A percentile compares a stretch with the other conserved stretches of the same genome.
Conservation (phyloP, 768 basidiomycete species). For the Boletellus sp. region DNA sequence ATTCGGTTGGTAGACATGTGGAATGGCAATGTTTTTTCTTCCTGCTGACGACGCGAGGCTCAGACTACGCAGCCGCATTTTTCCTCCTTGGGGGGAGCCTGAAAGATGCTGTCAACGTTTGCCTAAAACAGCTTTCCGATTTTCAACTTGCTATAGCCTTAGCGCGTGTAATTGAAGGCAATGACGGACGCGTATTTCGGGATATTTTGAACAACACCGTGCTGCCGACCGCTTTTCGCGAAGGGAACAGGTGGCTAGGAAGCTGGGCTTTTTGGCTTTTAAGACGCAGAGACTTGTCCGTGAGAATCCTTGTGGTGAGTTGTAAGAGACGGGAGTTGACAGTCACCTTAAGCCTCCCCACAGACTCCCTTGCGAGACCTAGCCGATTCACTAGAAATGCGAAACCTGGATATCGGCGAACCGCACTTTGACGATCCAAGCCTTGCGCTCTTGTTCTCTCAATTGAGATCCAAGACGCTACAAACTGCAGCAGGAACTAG, state of each 20-base stretch:
- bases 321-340: background rate
- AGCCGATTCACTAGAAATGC: constrained; percentile 52
- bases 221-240: constrained; percentile 77
- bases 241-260: constrained; percentile 89
- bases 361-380: constrained; percentile 79
- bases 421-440: constrained; percentile 93
- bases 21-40: background rate
- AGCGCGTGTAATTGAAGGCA: constrained; percentile 79
- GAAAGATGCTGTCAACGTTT: constrained; percentile 90
- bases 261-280: constrained; percentile 97
- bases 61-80: constrained; percentile 98
- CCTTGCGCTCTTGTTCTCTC: constrained; percentile 84
- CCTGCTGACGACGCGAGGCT: constrained; percentile 2
- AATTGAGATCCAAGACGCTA: constrained; percentile 84
- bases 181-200: constrained; percentile 73
- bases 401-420: constrained; percentile 66
- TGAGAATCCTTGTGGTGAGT: constrained; percentile 84
- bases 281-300: constrained; percentile 81
- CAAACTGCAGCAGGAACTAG: constrained; percentile 92
- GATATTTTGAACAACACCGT: constrained; percentile 71
- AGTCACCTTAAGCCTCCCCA: background rate
- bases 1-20: constrained; percentile 58
- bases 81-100: constrained; percentile 87
- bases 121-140: constrained; percentile 81
- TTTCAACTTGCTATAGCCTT: constrained; percentile 88